A percentile compares a stretch with the other conserved stretches of the same genome.
Conservation (phyloP, 1,284 basidiomycete genomes). For the Boletus sp. region DNA sequence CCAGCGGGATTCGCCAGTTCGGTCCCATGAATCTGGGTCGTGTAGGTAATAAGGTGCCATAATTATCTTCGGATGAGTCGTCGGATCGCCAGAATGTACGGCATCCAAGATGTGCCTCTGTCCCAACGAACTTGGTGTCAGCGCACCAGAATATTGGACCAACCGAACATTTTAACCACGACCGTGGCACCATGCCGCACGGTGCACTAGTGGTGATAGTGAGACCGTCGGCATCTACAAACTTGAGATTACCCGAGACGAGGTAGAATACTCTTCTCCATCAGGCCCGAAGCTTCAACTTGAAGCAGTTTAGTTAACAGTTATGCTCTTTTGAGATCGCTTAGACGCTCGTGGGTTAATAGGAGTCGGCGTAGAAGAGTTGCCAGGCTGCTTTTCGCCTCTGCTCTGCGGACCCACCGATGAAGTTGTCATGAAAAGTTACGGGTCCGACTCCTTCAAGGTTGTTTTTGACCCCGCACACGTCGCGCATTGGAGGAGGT, state of each 20-base stretch:
- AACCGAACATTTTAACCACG: no score
- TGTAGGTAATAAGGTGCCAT: constrained; percentile 20
- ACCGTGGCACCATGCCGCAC: no score
- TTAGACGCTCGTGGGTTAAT: background rate
- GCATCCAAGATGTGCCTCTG: constrained; percentile 14
- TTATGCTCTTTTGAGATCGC: background rate
- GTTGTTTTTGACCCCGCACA: no score
- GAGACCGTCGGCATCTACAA: no score
- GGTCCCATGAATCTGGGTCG: constrained; percentile 11
- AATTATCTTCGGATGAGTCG: background rate
- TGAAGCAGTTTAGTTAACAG: no score
- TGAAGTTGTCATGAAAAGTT: no score
- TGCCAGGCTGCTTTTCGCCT: background rate
- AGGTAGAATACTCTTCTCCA: no score
- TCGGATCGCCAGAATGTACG: constrained; percentile 16
- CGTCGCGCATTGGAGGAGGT: background rate
- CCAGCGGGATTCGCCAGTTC: constrained; percentile 7
- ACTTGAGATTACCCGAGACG: no score
- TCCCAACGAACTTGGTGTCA: background rate
- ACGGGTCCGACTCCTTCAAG: no score
- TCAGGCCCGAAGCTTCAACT: no score
- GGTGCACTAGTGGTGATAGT: no score
- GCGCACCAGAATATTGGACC: background rate
- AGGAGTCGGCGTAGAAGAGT: background rate
- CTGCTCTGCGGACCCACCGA: background rate